Base-by-base conservation (phyloP, 768 basidiomycete genomes). In the Russula abietina region DNA sequence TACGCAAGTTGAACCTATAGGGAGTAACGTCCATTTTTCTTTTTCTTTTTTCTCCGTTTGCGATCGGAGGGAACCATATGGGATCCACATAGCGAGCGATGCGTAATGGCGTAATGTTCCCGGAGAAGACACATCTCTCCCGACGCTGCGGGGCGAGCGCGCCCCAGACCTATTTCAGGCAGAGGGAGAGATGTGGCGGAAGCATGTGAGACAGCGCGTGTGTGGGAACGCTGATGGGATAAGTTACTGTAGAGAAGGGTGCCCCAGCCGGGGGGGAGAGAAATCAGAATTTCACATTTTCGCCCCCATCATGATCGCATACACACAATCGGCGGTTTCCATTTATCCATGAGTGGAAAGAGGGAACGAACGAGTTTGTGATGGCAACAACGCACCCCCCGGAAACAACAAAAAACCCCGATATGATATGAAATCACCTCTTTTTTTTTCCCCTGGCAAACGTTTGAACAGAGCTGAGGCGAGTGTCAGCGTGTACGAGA, bases 111-210 rank as follows among this genome's bases (percentile, higher is more conserved):
- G 55, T 41, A 57, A 61, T 62, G 49, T 38, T 45, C 48, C 64
- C 59, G 11, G 64, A 65, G 62, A 16, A 36, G 60, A 39, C 60
- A 22, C 22, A 45, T 65, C 61, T 63, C 36, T 19, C 49, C 59
- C 60, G 49, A 36, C 33, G n/a, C 33, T 65, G 41, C 36, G 60
- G 60, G 38, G 46, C 33, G 19, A 33, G 7, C 30, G 36, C 43
- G 45, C 55, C 38, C 49, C 16, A 3, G n/a, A 3, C 50, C 39
- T 14, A 6, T 19, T 43, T 32, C 3, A 4, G n/a, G n/a, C n/a
- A n/a, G n/a, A n/a, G n/a, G n/a, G 24, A 5, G 28, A 2, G 19
- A 45, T 19, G 33, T 53, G 55, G 61, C 41, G 33, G 24, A 51
- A 52, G 43, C n/a, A 43, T 33, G 61, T 61, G 38, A 50, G n/a